A percentile compares a stretch with the other conserved stretches of the same genome.
Conservation (phyloP, 2,329 filamentous ascomycete genomes). For the Aspergillus phoenicis region DNA sequence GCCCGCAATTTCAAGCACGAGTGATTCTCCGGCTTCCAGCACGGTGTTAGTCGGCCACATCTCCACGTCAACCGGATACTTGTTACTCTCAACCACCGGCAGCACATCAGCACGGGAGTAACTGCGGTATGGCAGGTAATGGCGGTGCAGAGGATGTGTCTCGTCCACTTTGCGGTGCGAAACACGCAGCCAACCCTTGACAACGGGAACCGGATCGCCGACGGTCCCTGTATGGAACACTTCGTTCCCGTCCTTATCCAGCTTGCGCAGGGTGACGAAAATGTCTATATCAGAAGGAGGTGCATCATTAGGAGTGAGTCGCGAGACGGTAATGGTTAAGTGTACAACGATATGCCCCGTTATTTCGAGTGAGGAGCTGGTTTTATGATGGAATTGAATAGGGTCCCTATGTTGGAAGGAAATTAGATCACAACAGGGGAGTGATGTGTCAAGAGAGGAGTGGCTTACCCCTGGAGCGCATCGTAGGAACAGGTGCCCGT, state of each 20-base stretch:
- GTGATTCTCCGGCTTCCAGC: constrained; percentile 20
- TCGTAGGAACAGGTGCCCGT: neutral
- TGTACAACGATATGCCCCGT: constrained; percentile 67
- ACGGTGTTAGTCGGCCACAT: constrained; percentile 38
- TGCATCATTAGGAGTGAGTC: neutral
- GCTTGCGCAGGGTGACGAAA: constrained; percentile 56
- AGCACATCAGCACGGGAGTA: constrained; percentile 44
- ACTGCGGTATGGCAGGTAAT: constrained; percentile 51
- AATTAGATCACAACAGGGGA: constrained; percentile 15
- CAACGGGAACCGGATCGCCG: constrained; percentile 54
- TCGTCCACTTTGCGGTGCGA: constrained; percentile 50
- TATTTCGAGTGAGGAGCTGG: constrained; percentile 51
- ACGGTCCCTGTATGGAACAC: constrained; percentile 57
- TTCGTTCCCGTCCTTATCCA: constrained; percentile 50
- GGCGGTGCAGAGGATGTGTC: constrained; percentile 44
- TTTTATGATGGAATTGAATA: neutral
- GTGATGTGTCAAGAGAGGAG: neutral
- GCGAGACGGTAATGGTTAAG: constrained; percentile 60
- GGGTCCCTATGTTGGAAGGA: neutral
- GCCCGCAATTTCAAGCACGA: constrained; percentile 16
- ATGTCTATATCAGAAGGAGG: constrained; percentile 50
- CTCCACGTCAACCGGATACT: constrained; percentile 52
- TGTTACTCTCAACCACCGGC: constrained; percentile 49
- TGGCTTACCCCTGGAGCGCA: neutral
- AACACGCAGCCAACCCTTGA: constrained; percentile 58